Evolutionary conservation across 2,329 filamentous ascomycete genomes (phyloP).

Genomic region (Aspergillus sp.): DNA sequence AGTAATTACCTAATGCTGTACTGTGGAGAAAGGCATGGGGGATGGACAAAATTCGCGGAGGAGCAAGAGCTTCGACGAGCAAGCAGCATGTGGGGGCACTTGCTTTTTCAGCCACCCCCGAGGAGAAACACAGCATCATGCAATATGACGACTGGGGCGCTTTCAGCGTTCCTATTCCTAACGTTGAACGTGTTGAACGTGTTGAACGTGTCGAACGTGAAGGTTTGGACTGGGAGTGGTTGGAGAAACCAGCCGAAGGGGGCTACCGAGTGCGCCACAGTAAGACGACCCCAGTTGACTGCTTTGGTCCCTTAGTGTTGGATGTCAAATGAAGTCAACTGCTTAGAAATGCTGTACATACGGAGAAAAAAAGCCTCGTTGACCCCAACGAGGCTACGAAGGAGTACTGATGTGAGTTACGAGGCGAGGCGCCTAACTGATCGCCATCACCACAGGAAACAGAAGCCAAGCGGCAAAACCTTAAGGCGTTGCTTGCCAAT

Average conservation of each 20-base stretch:
- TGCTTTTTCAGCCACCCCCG: not conserved
- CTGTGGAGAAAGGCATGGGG: not conserved
- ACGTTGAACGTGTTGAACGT: too few species aligned
- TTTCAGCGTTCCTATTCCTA: not conserved
- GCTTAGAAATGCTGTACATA: not conserved
- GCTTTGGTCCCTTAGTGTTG: not conserved
- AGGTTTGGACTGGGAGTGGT: not conserved
- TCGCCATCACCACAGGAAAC: not conserved
- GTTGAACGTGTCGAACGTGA: not conserved
- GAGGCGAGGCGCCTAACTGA: not conserved
- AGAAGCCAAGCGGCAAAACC: not conserved
- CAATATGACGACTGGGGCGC: slow-evolving; percentile 2
- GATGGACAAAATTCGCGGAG: not conserved
- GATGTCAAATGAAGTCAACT: not conserved
- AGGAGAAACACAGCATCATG: not conserved
- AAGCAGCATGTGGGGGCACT: not conserved
- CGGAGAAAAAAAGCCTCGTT: not conserved
- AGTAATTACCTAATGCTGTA: not conserved
- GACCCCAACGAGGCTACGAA: not conserved
- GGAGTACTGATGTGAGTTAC: not conserved
- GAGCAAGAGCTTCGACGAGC: not conserved
- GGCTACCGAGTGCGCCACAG: not conserved
- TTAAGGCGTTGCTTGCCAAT: not conserved
- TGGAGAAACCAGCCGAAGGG: not conserved
- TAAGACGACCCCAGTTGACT: not conserved